Conservation (phyloP, 805 yeast genomes). For the Candida sanyiensis region DNA sequence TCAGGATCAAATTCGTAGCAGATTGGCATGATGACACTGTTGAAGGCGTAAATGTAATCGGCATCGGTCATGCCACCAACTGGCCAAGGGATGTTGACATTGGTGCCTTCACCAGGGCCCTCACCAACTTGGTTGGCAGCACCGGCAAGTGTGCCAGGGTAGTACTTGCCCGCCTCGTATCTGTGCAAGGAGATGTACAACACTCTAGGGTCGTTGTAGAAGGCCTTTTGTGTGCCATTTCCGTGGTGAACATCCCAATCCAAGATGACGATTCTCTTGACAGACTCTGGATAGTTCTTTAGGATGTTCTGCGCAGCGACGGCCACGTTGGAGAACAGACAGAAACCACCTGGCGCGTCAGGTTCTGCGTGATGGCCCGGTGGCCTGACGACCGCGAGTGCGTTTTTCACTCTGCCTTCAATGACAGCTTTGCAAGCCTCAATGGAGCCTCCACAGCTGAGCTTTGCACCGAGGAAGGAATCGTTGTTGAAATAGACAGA, state of each 20-base stretch:
- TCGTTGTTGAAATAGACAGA: constrained; percentile 94
- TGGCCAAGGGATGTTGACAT: constrained; percentile 93
- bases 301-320: constrained; percentile 89
- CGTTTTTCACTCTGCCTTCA: constrained; percentile 85
- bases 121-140: constrained; percentile 77
- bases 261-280: constrained; percentile 71
- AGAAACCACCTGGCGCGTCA: constrained; percentile 93
- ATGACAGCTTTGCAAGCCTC: constrained; percentile 95
- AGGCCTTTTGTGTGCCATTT: constrained; percentile 94
- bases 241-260: constrained; percentile 99
- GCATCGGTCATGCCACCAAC: constrained; percentile 89
- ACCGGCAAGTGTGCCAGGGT: constrained; percentile 91
- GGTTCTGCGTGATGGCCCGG: constrained; percentile 99
- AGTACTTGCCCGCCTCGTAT: constrained; percentile 85
- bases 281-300: constrained; percentile 80
- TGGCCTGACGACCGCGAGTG: constrained; percentile 93
- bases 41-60: constrained; percentile 89
- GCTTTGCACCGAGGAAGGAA: constrained; percentile 76
- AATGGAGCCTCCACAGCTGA: constrained; percentile 95
- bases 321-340: constrained; percentile 92
- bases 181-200: constrained; percentile 88
- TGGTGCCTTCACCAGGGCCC: constrained; percentile 80
- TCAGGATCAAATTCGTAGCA: constrained; percentile 90
- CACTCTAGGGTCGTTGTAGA: constrained; percentile 83
- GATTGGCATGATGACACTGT: constrained; percentile 79